Evolutionary conservation across 345 rosid species (phyloP), one percentile per base, ranked within the genome.

Genomic region (Nephelium lappaceum): DNA sequence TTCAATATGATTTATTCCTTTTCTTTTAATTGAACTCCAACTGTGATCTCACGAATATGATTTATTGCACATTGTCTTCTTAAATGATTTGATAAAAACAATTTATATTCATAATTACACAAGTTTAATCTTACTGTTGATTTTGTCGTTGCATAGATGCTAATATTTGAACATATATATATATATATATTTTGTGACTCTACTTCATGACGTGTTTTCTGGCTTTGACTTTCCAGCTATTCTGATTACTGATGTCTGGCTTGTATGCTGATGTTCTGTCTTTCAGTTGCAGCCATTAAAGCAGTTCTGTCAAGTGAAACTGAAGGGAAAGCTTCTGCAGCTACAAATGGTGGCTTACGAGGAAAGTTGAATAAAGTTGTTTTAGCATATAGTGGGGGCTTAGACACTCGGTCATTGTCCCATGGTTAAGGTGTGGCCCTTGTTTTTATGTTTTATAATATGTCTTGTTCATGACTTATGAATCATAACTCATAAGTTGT

Each of bases 321-420:
- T 71, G 84, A 80, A 24, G 25, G 73, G 19, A 87, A 72, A 42
- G 6, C 39, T 24, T 42, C 85, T 63, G 45, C 76, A 73, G 83
- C 81, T 77, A 57, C 80, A 24, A 87, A 86, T 38, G 82, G 83
- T 60, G 84, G 76, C 15, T 78, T 87, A 38, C 95, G 92, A 62
- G 99, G 99, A 55, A 94, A 88, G 69, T 74, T 94, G 82, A 91
- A 96, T 51, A 96, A 96, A 71, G 99, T 96, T 38, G 99, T 96
- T 77, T 88, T 96, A 58, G 97, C 99, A 69, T 96, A 94, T 73
- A 94, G 99, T 70, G 99, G 99, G 65, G 99, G 99, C 73, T 84
- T 96, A 71, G 98, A 96, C 87, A 96, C 99, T 96, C 97, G 5
- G 98, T 96, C 5, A 94, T 94, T 74, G 99, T 96, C 47, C 99